These are phyloP conservation scores for Cubamyces lactineus DNA, from an alignment of 768 basidiomycete species.

Conservation along the genomic window DNA sequence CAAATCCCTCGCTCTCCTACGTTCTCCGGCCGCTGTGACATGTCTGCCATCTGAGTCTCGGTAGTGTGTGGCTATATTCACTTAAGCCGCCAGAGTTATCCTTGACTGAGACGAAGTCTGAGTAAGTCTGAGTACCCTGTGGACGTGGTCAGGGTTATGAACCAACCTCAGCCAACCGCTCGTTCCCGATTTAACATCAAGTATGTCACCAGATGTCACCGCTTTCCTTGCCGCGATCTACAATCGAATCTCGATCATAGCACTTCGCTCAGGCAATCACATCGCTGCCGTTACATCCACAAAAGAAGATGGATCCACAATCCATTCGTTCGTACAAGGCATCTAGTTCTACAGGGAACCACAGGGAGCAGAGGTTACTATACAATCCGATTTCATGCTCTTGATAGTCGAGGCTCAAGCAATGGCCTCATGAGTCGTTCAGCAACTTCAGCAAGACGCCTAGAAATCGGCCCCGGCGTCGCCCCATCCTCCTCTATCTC, in stretches of 20 bases:
- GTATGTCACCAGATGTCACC: neutral
- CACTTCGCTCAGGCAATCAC: neutral
- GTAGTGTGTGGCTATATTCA: too few relatives aligned
- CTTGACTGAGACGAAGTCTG: neutral
- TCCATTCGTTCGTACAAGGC: neutral
- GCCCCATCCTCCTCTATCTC: constrained; percentile 82
- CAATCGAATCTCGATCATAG: constrained; percentile 5
- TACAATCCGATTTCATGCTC: constrained; percentile 14
- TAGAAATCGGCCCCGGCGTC: constrained; percentile 38
- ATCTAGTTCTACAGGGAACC: constrained; percentile 17
- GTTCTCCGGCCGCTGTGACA: neutral
- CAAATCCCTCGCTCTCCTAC: neutral
- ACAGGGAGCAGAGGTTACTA: neutral
- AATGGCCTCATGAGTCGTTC: neutral
- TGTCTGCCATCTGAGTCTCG: too few relatives aligned
- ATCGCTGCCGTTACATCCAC: neutral
- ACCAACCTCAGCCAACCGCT: neutral
- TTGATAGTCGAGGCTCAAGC: neutral
- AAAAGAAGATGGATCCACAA: neutral
- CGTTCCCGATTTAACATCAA: too few relatives aligned
- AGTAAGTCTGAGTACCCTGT: neutral
- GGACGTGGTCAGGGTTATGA: constrained; percentile 1
- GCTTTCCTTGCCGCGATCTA: constrained; percentile 9
- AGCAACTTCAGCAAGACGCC: neutral
- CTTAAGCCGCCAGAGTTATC: too few relatives aligned